A percentile compares a stretch with the other conserved stretches of the same genome.
These are phyloP conservation scores for Debaryomycetaceae sp. DNA, from an alignment of 1,139 yeast species.

Conservation along the genomic window DNA sequence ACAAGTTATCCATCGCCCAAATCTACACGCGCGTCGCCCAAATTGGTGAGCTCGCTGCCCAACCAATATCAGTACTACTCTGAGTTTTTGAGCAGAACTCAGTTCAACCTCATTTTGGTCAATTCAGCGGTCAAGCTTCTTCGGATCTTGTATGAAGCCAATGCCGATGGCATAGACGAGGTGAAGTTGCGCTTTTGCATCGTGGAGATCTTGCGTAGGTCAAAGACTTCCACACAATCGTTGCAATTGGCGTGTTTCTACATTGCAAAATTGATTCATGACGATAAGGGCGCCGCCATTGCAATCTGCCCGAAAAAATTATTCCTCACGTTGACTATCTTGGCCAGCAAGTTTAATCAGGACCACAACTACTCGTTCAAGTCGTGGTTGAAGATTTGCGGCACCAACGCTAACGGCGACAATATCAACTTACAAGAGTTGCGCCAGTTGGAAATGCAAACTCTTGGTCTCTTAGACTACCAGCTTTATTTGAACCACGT, in stretches of 20 bases:
- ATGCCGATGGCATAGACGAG: constrained; percentile 15
- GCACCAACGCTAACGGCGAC: constrained; percentile 29
- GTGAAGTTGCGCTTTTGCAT: constrained; percentile 43
- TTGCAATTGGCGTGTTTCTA: constrained; percentile 67
- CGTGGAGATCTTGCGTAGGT: constrained; percentile 62
- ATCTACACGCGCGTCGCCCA: background rate
- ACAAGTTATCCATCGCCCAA: constrained; percentile 6
- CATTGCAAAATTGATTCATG: constrained; percentile 42
- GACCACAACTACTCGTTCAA: constrained; percentile 67
- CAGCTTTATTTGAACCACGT: constrained; percentile 46
- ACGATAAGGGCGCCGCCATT: constrained; percentile 9
- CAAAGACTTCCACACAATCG: constrained; percentile 61
- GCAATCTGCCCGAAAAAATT: constrained; percentile 56
- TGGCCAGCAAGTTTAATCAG: constrained; percentile 69
- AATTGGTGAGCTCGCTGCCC: constrained; percentile 16
- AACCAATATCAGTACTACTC: constrained; percentile 40
- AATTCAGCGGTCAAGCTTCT: constrained; percentile 35
- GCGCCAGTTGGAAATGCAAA: constrained; percentile 48
- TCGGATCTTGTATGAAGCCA: constrained; percentile 25
- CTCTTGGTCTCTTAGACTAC: constrained; percentile 53
- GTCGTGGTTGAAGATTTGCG: constrained; percentile 77
- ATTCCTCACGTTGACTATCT: constrained; percentile 60
- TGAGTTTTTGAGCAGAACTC: constrained; percentile 35
- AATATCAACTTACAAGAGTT: constrained; percentile 34
- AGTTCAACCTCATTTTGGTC: constrained; percentile 38